These are phyloP conservation scores for Penicillium sp. DNA, from an alignment of 2,329 filamentous ascomycete genomes.

Conservation along the genomic window DNA sequence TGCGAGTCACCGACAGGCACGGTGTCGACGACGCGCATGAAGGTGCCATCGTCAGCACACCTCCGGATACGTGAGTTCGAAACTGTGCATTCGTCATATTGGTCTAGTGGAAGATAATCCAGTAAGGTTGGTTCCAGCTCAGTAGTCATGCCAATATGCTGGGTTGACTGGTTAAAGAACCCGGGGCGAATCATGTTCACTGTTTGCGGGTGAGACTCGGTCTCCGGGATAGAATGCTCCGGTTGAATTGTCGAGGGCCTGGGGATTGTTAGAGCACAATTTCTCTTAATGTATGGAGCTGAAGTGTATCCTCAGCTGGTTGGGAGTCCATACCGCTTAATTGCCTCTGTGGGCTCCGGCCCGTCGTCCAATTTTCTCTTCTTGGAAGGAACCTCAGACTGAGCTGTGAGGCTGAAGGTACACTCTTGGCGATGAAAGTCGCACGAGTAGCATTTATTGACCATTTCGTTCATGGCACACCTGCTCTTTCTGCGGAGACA, in stretches of 20 bases:
- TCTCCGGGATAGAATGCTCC: conserved; percentile 1
- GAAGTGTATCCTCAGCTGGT: neutral
- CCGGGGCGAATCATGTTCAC: conserved; percentile 30
- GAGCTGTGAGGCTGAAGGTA: conserved; percentile 37
- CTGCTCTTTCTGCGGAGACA: conserved; percentile 44
- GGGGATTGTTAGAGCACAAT: conserved; percentile 4
- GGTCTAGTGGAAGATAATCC: conserved; percentile 40
- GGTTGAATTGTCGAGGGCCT: conserved; percentile 28
- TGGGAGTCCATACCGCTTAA: conserved; percentile 36
- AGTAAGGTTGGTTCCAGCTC: conserved; percentile 43
- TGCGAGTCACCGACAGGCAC: conserved; percentile 33
- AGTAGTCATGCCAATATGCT: conserved; percentile 45
- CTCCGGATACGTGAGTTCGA: conserved; percentile 38
- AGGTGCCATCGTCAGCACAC: conserved; percentile 40
- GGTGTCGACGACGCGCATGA: conserved; percentile 40
- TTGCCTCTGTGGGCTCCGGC: conserved; percentile 24
- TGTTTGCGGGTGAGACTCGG: conserved; percentile 11
- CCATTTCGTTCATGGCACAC: conserved; percentile 45
- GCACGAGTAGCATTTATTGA: conserved; percentile 46
- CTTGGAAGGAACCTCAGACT: conserved; percentile 28
- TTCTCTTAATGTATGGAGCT: neutral
- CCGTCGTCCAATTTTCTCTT: conserved; percentile 44
- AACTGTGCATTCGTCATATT: conserved; percentile 40
- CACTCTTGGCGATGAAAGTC: conserved; percentile 47
- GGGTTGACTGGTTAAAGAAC: conserved; percentile 39